These are phyloP conservation scores for Plenodomus biglobosus DNA, from an alignment of 2,329 filamentous ascomycete genomes.

Conservation along the genomic window DNA sequence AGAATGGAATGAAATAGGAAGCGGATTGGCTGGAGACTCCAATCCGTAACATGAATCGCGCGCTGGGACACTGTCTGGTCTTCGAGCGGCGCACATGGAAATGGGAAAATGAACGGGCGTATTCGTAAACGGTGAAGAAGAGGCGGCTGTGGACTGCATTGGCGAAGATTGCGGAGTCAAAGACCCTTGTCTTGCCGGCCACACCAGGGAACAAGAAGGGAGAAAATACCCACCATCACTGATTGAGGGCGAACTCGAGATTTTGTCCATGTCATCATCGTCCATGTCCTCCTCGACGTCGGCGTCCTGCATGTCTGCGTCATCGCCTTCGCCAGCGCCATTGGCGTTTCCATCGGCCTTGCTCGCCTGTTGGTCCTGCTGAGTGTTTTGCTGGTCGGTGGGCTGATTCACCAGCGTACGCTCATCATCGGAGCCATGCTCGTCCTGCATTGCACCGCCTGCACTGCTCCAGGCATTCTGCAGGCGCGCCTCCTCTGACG, in stretches of 20 bases:
- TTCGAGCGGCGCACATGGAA: slow-evolving; percentile 23
- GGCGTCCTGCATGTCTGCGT: slow-evolving; percentile 62
- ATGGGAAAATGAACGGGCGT: slow-evolving; percentile 51
- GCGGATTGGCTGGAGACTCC: slow-evolving; percentile 37
- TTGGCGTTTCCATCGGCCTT: neutral
- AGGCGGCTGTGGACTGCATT: slow-evolving; percentile 26
- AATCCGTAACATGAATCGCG: slow-evolving; percentile 25
- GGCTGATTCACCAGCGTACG: slow-evolving; percentile 25
- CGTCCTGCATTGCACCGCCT: slow-evolving; percentile 42
- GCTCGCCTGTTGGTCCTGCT: neutral
- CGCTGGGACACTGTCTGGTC: slow-evolving; percentile 31
- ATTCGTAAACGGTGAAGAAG: slow-evolving; percentile 49
- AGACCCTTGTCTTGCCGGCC: slow-evolving; percentile 49
- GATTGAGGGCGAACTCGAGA: slow-evolving; percentile 97
- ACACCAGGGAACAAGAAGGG: slow-evolving; percentile 37
- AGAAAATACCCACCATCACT: slow-evolving; percentile 88
- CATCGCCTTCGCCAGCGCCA: slow-evolving; percentile 42
- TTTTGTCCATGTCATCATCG: slow-evolving; percentile 97
- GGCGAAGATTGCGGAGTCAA: slow-evolving; percentile 43
- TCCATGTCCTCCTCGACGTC: slow-evolving; percentile 72
- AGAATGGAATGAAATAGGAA: slow-evolving; percentile 38
- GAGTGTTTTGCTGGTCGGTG: slow-evolving; percentile 23
- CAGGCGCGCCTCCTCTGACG: slow-evolving; percentile 69
- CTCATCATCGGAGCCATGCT: slow-evolving; percentile 64
- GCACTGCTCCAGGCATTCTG: slow-evolving; percentile 56